Base-by-base conservation (phyloP, 805 yeast species). In the Candida maris region DNA sequence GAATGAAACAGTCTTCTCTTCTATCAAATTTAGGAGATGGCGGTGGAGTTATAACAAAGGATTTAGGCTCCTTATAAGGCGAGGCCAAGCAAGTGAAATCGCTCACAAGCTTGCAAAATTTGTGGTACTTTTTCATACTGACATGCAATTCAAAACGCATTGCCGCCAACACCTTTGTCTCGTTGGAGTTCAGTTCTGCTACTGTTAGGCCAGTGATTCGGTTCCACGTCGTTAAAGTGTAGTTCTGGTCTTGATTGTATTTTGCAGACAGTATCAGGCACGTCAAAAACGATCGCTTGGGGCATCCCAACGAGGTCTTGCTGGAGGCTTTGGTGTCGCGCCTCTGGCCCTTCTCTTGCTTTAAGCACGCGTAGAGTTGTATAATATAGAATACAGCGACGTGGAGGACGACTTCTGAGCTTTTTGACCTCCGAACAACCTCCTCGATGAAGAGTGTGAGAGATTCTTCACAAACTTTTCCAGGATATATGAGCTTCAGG, bases 181-280 rank as follows among this genome's bases (percentile, higher is more conserved):
- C 95, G 27, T 50, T 54, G 4, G 42, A 40, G 41, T 65, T 68
- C 35, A 86, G 62, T 39, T 75, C 79, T 19, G 56, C 45, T 4
- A 72, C 51, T 16, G 74, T 52, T 27, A 83, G 67, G 1, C 94
- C 93, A 22, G 86, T 73, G 33, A 86, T 79, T 54, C 76, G 74
- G 34, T 81, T 66, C 95, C 95, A 86, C 5, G 84, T 74, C 43
- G 68, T 70, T 47, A 82, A 69, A 20, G 83, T 68, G 58, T 75
- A 84, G 54, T 80, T 81, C 34, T 76, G 73, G 59, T 86, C 95
- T 53, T 79, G 86, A 41, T 72, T 67, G 56, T 78, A 84, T 55
- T 86, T 86, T 35, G 81, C 73, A 4, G 93, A 79, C 25, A 86
- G 63, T 35, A 85, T 82, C 35, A 86, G 57, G 51, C 85, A 73